Base-by-base conservation (phyloP, 441 rosid species). In the Monsonia emarginata region DNA sequence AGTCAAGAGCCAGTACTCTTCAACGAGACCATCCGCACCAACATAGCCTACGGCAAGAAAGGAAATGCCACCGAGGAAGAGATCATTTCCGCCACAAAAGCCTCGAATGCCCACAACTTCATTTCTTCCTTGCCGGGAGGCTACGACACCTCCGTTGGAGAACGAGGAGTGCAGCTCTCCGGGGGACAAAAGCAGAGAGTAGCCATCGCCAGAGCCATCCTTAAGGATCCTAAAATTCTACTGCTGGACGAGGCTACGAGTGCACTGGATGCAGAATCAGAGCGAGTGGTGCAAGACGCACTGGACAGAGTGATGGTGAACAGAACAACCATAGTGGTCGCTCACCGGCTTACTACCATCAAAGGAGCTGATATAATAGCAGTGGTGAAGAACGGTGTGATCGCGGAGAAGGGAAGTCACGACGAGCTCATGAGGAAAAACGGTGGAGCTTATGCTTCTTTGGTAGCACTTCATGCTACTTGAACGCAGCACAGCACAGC, bases 201-300 rank as follows among this genome's bases (percentile, higher is more conserved):
- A 42, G 95, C 95, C 10, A 85, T 90, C 16, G 91, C 97, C 0
- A 85, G 95, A 73, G 97, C 95, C 5, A 84, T 88, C 10, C 40
- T 88, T 1, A 90, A 86, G 64, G 75, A 88, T 28, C 97, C 91
- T 0, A 65, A 84, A 28, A 86, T 88, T 66, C 74, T 88, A 21
- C 93, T 90, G 50, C 60, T 90, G 2, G 95, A 88, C 42, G 97
- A 90, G 79, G 96, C 90, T 9, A 86, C 91, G 25, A 89, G 94
- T 18, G 86, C 94, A 19, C 75, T 89, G 21, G 91, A 90, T 78
- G 85, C 91, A 2, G 94, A 86, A 66, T 90, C 91, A 0, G 90
- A 90, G 73, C 76, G 82, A 2, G 57, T 83, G 14, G 94, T 87
- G 27, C 96, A 90, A 70, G 89, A 82, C 40, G 89, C 96, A n/a